Conservation (phyloP, 176 grass and related monocot species). For the Otatea glauca region DNA sequence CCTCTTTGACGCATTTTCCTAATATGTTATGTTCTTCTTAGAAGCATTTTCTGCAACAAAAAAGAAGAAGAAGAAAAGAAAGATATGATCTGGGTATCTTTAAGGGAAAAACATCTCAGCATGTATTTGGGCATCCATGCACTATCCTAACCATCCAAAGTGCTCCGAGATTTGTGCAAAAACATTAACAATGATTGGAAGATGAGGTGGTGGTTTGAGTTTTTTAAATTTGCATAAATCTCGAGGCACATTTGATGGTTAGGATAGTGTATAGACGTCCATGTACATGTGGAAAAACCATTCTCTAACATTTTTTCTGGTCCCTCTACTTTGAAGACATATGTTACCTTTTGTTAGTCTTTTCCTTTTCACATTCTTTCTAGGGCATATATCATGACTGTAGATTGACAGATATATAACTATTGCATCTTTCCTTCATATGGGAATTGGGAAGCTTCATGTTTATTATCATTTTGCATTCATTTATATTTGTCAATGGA, state of each 20-base stretch:
- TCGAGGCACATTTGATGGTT: no score
- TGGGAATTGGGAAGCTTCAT: slow-evolving; percentile 3
- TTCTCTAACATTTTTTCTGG: not conserved
- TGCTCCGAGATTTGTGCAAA: no score
- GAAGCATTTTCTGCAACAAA: not conserved
- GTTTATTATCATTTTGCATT: slow-evolving; percentile 22
- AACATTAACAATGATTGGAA: no score
- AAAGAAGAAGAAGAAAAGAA: not conserved
- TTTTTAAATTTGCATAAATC: no score
- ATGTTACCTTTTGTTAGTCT: not conserved
- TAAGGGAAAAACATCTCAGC: no score
- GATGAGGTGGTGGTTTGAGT: no score
- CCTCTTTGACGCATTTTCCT: slow-evolving; percentile 7
- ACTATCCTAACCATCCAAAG: no score
- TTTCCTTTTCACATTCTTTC: not conserved
- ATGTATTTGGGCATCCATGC: no score
- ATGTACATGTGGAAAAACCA: no score
- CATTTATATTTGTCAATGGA: slow-evolving; percentile 15
- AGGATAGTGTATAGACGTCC: no score
- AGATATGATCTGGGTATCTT: not conserved
- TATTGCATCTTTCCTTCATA: not conserved
- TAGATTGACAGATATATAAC: not conserved
- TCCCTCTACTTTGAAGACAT: not conserved
- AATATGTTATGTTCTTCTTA: not conserved
- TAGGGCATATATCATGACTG: not conserved